Evolutionary conservation across 306 rosid genomes (phyloP), one percentile per base, ranked within the genome.

Genomic region (Myrica gale): DNA sequence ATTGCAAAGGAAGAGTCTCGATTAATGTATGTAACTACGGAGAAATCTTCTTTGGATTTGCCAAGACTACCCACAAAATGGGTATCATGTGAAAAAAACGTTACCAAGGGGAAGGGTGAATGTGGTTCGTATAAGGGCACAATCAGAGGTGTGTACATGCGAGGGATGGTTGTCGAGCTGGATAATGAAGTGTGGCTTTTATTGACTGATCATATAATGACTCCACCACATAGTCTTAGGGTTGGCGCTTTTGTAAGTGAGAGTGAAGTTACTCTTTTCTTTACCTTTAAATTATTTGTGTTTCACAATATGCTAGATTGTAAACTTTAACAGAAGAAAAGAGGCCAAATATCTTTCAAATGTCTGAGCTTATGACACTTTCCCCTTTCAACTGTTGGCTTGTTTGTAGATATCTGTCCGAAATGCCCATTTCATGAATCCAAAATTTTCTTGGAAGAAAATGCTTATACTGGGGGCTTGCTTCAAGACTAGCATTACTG

Each of bases 111-210:
- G 71, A 84, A 79, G 69, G 92, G 90, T 20, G 96, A 92, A 78
- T 88, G 86, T 71, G 88, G 92, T 55, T 42, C 92, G 54, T 95
- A 92, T 73, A 84, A 84, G 45, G 98, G 98, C 37, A 13, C 85
- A 75, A 72, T 95, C 69, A 88, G 60, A 74, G 96, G 91, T 20
- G 80, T 89, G 50, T 79, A 92, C 76, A 86, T 95, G 98, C 85
- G 87, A 79, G 98, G 98, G 76, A 92, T 92, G 96, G 89, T 83
- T 82, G 69, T 90, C 68, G 97, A 95, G 91, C 87, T 95, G 84
- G 98, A 92, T 71, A 78, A 71, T 72, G 91, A 88, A 54, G 96
- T 95, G 47, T 95, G 98, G 95, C 95, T 95, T 78, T 86, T 95
- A 85, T 84, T 95, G 72, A 92, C 96, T 2, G 91, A 85, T 61